These are phyloP conservation scores for Candida gigantensis DNA, from an alignment of 1,139 yeast genomes.

Conservation along the genomic window DNA sequence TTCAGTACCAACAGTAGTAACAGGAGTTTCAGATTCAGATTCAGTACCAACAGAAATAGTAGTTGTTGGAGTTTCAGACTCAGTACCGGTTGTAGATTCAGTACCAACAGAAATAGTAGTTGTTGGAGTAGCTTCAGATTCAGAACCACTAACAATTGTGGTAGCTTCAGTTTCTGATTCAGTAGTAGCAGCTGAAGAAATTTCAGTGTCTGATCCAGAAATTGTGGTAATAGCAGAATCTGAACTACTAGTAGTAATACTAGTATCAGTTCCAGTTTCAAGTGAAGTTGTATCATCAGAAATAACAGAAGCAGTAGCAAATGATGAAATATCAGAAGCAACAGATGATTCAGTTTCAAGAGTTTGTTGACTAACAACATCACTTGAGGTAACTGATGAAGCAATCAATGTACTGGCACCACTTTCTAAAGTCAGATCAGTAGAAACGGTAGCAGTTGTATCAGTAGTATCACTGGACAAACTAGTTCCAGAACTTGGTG, in stretches of 20 bases:
- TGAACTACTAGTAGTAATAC: no score
- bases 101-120: no score
- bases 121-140: no score
- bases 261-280: slow-evolving; percentile 1
- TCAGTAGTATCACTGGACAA: no score
- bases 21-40: slow-evolving; percentile 5
- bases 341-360: no score
- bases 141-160: not conserved
- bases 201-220: slow-evolving; percentile 4
- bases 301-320: slow-evolving; percentile 4
- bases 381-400: no score
- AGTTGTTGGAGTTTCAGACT: no score
- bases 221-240: no score
- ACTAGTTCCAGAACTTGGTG: slow-evolving; percentile 5
- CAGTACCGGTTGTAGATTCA: no score
- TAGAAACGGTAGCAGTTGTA: slow-evolving; percentile 4
- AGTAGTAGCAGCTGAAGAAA: not conserved
- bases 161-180: no score
- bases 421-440: slow-evolving; percentile 2
- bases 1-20: slow-evolving; percentile 3
- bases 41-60: slow-evolving; percentile 1
- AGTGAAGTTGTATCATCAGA: slow-evolving; percentile 1
- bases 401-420: no score
- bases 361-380: no score
- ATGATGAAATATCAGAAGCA: not conserved